These are phyloP conservation scores for Magnusiomyces ingens DNA, from an alignment of 1,139 yeast genomes.

Conservation along the genomic window DNA sequence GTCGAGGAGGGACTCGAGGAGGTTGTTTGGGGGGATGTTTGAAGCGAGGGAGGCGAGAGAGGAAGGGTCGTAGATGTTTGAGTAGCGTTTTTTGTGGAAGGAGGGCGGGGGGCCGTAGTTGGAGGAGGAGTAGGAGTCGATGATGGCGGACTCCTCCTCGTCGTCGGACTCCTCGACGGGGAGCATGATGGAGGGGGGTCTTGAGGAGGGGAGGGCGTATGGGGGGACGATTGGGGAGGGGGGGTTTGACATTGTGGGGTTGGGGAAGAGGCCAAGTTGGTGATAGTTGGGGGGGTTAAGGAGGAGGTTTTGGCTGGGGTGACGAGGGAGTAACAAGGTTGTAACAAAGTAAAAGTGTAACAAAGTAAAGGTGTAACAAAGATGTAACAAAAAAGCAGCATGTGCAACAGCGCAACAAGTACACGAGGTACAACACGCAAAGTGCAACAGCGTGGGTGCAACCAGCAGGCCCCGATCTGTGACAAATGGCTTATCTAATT, in stretches of 20 bases:
- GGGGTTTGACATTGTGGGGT: neutral
- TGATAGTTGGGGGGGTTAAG: too few species aligned
- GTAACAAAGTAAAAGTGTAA: too few species aligned
- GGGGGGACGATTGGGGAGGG: neutral
- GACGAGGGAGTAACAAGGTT: too few species aligned
- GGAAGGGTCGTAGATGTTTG: neutral
- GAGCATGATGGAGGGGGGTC: constrained; percentile 9
- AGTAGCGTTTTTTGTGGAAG: constrained; percentile 5
- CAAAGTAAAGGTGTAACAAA: too few species aligned
- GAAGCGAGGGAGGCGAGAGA: constrained; percentile 6
- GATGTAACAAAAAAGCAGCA: too few species aligned
- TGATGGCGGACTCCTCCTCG: constrained; percentile 8
- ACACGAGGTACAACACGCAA: too few species aligned
- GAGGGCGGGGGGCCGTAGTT: neutral
- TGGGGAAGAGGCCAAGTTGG: too few species aligned
- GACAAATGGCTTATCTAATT: too few species aligned
- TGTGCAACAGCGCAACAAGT: too few species aligned
- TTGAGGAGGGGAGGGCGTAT: neutral
- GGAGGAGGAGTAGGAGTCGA: constrained; percentile 4
- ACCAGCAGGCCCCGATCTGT: too few species aligned
- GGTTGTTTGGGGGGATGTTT: constrained; percentile 1
- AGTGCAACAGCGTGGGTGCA: too few species aligned
- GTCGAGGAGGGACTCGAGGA: constrained; percentile 14
- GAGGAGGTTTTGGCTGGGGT: too few species aligned
- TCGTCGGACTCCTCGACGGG: constrained; percentile 13